Conservation (phyloP, 208 protist genomes). For the Trypanosoma scelopori region DNA sequence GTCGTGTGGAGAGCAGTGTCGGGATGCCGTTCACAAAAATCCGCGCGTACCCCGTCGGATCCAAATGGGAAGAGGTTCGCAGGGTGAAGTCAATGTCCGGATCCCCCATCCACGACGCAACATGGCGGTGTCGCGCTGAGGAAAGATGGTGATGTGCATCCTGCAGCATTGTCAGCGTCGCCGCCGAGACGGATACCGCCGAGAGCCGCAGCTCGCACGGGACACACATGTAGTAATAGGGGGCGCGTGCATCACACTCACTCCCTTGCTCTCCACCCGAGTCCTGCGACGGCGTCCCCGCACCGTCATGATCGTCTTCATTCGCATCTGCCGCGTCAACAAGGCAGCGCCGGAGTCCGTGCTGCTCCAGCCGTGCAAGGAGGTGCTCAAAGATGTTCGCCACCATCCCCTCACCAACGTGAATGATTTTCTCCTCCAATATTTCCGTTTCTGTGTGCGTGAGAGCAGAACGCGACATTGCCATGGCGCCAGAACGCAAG, state of each 20-base stretch:
- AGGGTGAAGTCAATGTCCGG: constrained; percentile 74
- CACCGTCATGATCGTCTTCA: constrained; percentile 1
- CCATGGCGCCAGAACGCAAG: constrained; percentile 52
- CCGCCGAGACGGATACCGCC: constrained; percentile 27
- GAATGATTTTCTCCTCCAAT: constrained; percentile 39
- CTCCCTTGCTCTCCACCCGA: not conserved
- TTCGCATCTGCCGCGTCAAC: constrained; percentile 32
- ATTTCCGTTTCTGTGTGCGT: constrained; percentile 23
- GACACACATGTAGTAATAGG: constrained; percentile 87
- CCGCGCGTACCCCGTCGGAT: constrained; percentile 44
- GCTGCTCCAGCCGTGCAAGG: constrained; percentile 76
- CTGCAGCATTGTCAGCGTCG: constrained; percentile 60
- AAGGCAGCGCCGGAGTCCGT: constrained; percentile 73
- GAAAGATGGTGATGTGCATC: constrained; percentile 86
- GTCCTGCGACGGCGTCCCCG: not conserved
- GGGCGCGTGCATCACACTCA: constrained; percentile 32
- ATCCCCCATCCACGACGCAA: constrained; percentile 74
- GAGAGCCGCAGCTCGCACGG: constrained; percentile 78
- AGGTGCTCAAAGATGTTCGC: constrained; percentile 67
- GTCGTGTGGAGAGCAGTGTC: constrained; percentile 60
- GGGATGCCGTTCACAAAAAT: constrained; percentile 84
- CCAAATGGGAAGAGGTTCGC: constrained; percentile 31
- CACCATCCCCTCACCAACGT: constrained; percentile 60
- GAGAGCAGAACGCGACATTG: constrained; percentile 54
- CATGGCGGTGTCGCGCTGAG: constrained; percentile 65